Conservation (phyloP, 805 yeast species). For the Wickerhamomyces mucosus region DNA sequence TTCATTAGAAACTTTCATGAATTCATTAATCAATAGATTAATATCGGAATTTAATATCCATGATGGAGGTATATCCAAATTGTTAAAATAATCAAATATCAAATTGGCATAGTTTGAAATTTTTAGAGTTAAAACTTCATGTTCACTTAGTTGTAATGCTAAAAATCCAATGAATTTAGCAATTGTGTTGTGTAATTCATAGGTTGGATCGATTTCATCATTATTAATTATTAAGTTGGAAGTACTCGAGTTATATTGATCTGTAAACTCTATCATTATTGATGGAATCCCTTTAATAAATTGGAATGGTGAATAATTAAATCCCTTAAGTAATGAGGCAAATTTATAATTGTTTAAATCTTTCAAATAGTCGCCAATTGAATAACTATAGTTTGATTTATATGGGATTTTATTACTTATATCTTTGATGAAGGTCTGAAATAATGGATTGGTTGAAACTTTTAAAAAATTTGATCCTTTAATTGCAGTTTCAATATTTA, state of each 20-base stretch:
- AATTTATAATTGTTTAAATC: slow-evolving; percentile 28
- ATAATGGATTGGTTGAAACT: slow-evolving; percentile 47
- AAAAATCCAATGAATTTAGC: slow-evolving; percentile 54
- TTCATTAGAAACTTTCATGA: slow-evolving; percentile 4
- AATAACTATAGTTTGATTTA: slow-evolving; percentile 25
- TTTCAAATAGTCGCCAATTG: slow-evolving; percentile 41
- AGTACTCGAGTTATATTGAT: neutral
- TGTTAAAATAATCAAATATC: slow-evolving; percentile 29
- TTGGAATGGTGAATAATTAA: slow-evolving; percentile 50
- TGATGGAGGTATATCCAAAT: slow-evolving; percentile 17
- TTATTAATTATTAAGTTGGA: slow-evolving; percentile 24
- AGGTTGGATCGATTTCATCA: slow-evolving; percentile 43
- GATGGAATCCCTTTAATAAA: slow-evolving; percentile 62
- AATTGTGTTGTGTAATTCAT: slow-evolving; percentile 41
- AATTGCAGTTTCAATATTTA: slow-evolving; percentile 40
- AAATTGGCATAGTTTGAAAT: slow-evolving; percentile 36
- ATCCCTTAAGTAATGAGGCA: slow-evolving; percentile 2
- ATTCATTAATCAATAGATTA: slow-evolving; percentile 1
- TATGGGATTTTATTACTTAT: slow-evolving; percentile 39
- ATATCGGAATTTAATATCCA: slow-evolving; percentile 18
- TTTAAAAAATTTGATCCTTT: slow-evolving; percentile 40
- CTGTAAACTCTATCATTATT: slow-evolving; percentile 36
- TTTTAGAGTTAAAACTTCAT: slow-evolving; percentile 44
- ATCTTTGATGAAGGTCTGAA: slow-evolving; percentile 34
- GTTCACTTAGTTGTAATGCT: slow-evolving; percentile 43